A percentile compares a stretch with the other conserved stretches of the same genome.
Conservation (phyloP, 768 basidiomycete genomes). For the Mrakia blollopis region DNA sequence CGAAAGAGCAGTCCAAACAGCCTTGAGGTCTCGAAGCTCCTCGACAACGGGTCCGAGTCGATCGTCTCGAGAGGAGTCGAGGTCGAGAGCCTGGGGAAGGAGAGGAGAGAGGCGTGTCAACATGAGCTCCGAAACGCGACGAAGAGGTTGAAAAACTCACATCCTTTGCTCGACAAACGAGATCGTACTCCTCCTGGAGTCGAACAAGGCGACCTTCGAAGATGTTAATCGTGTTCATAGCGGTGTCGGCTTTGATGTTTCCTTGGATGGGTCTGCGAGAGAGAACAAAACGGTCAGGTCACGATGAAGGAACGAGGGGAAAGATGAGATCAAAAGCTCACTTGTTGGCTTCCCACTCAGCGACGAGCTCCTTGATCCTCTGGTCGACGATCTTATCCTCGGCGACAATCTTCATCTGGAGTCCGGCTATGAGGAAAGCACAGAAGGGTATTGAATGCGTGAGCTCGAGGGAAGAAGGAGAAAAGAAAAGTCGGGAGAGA, state of each 20-base stretch:
- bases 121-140: neutral
- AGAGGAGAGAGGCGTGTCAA: neutral
- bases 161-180: slow-evolving; percentile 92
- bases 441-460: neutral
- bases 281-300: neutral
- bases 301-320: neutral
- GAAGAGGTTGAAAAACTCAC: neutral
- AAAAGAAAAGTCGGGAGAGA: neutral
- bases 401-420: slow-evolving; percentile 99
- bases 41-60: slow-evolving; percentile 91
- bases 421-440: slow-evolving; percentile 60
- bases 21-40: slow-evolving; percentile 91
- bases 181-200: slow-evolving; percentile 89
- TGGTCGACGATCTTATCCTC: slow-evolving; percentile 98
- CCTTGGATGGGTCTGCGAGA: slow-evolving; percentile 72
- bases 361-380: slow-evolving; percentile 82
- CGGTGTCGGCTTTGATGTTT: slow-evolving; percentile 89
- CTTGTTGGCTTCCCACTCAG: slow-evolving; percentile 92
- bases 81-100: slow-evolving; percentile 61
- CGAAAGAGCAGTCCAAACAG: slow-evolving; percentile 96
- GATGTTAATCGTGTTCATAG: slow-evolving; percentile 91
- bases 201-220: slow-evolving; percentile 87
- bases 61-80: slow-evolving; percentile 68
- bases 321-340: slow-evolving; percentile 21
- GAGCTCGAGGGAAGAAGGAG: neutral